Conservation (phyloP, 2,329 filamentous ascomycete genomes). For the Rhexocercosporidium sp. region DNA sequence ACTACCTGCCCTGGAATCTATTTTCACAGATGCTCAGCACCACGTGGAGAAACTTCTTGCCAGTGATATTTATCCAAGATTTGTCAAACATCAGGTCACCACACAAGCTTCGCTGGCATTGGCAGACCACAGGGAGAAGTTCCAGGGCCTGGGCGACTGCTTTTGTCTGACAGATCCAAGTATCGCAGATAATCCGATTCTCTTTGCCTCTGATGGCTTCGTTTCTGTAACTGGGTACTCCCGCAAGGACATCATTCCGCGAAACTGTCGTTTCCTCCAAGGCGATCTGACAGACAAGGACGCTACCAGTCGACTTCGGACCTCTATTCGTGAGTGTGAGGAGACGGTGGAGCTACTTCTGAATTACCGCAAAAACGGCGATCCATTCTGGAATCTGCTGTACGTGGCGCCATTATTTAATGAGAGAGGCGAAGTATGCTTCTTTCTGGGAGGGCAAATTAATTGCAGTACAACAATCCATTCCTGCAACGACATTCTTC, state of each 20-base stretch:
- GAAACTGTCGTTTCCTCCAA: conserved; percentile 57
- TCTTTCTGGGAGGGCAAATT: conserved; percentile 62
- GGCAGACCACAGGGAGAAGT: conserved; percentile 48
- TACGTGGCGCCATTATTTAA: conserved; percentile 59
- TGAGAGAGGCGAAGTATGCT: conserved; percentile 51
- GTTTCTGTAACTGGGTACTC: conserved; percentile 56
- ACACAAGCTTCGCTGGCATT: conserved; percentile 52
- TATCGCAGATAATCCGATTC: conserved; percentile 55
- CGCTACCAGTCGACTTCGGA: conserved; percentile 48
- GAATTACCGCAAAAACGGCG: conserved; percentile 56
- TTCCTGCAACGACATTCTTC: conserved; percentile 55
- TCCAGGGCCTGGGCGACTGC: conserved; percentile 61
- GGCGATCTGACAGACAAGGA: conserved; percentile 51
- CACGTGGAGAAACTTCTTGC: conserved; percentile 52
- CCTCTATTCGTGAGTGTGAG: conserved; percentile 48
- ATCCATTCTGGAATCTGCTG: conserved; percentile 62
- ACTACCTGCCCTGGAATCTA: conserved; percentile 37
- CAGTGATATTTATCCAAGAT: conserved; percentile 55
- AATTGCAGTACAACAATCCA: conserved; percentile 61
- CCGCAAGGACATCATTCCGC: conserved; percentile 52
- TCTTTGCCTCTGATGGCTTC: conserved; percentile 57
- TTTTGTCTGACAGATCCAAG: conserved; percentile 62
- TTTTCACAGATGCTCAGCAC: conserved; percentile 48
- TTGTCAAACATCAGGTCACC: conserved; percentile 58
- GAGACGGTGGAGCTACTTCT: conserved; percentile 56